Evolutionary conservation across 148 eudicot genomes (phyloP), one percentile per base, ranked within the genome.

Genomic region (Spergularia marina): DNA sequence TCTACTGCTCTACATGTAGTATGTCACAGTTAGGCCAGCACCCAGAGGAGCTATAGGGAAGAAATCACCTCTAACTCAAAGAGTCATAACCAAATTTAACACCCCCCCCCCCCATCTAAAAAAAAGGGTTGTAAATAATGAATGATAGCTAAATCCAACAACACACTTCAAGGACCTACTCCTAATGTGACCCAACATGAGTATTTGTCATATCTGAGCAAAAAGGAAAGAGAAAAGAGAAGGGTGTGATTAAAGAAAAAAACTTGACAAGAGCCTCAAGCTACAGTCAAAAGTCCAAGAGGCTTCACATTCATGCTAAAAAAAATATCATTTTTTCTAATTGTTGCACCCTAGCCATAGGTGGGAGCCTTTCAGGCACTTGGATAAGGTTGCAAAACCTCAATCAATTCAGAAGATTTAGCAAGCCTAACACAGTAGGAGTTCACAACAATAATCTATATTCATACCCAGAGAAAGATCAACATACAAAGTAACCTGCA

Each of bases 221-320:
- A 52, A 74, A 74, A 13, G 12, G 41, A 63, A 10, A 36, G 25
- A 34, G 52, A 59, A 21, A 17, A 74, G 15, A 30, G 62, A 1
- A 15, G n/a, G n/a, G 47, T 44, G 14, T 6, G 17, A 47, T 36
- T 5, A 16, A 40, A 15, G 53, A 34, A 56, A 23, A 21, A 36
- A 14, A 20, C n/a, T 66, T 7, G 16, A 40, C 10, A 9, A 34
- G 18, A 34, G 55, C 61, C 60, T 6, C 2, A 57, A 53, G 62
- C 51, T 16, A 41, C 25, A 66, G 53, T 41, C 53, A 41, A 17
- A 41, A 63, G 21, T 52, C 49, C 34, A 30, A 9, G 41, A 23
- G 55, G 18, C 16, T 40, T 15, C 21, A 64, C 49, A 54, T 36
- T 64, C 70, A 73, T 51, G 18, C n/a, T 54, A 59, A 41, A 73